A percentile compares a stretch with the other conserved stretches of the same genome.
phyloP scores from a whole-genome alignment of 2,329 filamentous ascomycete species.

The Tolypocladium guangdongense region DNA sequence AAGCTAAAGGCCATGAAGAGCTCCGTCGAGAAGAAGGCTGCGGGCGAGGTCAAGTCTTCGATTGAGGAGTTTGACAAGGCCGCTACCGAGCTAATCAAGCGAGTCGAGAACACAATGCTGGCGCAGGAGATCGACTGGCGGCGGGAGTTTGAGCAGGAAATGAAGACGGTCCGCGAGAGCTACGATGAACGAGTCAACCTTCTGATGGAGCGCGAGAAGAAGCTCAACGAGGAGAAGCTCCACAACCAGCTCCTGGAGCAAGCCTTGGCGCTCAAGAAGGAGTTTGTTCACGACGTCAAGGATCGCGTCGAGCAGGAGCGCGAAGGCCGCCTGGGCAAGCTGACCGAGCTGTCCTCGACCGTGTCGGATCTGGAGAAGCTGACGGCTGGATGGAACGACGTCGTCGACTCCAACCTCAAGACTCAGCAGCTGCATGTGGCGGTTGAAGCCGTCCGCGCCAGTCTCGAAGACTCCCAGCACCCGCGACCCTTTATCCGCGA shows the following conservation, averaged over 20 bases:
- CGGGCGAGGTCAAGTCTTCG: constrained; percentile 62
- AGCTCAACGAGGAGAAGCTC: constrained; percentile 72
- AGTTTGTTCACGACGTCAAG: constrained; percentile 70
- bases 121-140: constrained; percentile 75
- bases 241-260: constrained; percentile 85
- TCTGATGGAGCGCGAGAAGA: constrained; percentile 67
- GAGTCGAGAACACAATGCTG: constrained; percentile 75
- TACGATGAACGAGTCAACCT: constrained; percentile 74
- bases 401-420: constrained; percentile 81
- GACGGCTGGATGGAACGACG: constrained; percentile 78
- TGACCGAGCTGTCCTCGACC: constrained; percentile 65
- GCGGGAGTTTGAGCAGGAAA: constrained; percentile 77
- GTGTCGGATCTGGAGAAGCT: constrained; percentile 80
- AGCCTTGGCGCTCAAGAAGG: constrained; percentile 75
- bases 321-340: constrained; percentile 72
- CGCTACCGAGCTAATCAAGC: constrained; percentile 74
- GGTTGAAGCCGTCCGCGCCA: constrained; percentile 81
- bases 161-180: constrained; percentile 62
- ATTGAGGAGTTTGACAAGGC: constrained; percentile 74
- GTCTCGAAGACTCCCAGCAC: constrained; percentile 58
- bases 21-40: constrained; percentile 57
- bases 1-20: constrained; percentile 68
- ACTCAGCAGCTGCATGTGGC: constrained; percentile 96
- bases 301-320: constrained; percentile 82
- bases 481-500: constrained; percentile 84